Base-by-base conservation (phyloP, 2,329 filamentous ascomycete species). In the Karstenula rhodostoma region DNA sequence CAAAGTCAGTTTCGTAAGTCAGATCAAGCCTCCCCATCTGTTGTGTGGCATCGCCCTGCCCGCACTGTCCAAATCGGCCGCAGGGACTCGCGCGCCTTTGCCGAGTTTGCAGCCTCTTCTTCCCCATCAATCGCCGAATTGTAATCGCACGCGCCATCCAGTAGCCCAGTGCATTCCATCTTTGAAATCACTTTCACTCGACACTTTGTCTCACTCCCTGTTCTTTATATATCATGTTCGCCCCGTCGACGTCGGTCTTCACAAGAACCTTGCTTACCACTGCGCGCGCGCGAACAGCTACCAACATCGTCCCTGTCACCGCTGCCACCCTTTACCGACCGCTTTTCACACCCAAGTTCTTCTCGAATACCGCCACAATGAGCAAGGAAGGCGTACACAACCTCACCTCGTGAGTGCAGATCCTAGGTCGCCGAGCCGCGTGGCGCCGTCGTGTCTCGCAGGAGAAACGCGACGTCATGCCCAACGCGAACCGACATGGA, bases 331-430 rank as follows among this genome's bases (percentile, higher is more conserved):
- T 74, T 64, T 77, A 75, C 64, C 69, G 70, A 67, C 69, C 71
- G 25, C 69, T 76, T 58, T 62, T 77, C 64, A 76, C 69, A 49
- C 73, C 67, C 33, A 65, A 63, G 60, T 76, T 74, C 74, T 82
- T 79, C 78, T 77, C 78, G 64, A 74, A 73, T 59, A 81, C 80
- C 49, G 66, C 66, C 69, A 76, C 70, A 73, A 82, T 80, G 77
- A 72, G 73, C 67, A 80, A 81, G 56, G 66, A 78, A 67, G 82
- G 81, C 64, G 82, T 85, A 35, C 82, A 85, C 78, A 84, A 84
- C 76, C 75, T 85, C 55, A 56, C 64, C 56, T 74, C 64, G 81
- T 83, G 70, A 77, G 80, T 78, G 56, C 56, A 10, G 46, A 42
- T 43, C 46, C 22, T 5, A 56, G 23, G 15, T 10, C 37, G 37